Conservation (phyloP, 2,329 filamentous ascomycete species). For the Colletotrichum agaves region DNA sequence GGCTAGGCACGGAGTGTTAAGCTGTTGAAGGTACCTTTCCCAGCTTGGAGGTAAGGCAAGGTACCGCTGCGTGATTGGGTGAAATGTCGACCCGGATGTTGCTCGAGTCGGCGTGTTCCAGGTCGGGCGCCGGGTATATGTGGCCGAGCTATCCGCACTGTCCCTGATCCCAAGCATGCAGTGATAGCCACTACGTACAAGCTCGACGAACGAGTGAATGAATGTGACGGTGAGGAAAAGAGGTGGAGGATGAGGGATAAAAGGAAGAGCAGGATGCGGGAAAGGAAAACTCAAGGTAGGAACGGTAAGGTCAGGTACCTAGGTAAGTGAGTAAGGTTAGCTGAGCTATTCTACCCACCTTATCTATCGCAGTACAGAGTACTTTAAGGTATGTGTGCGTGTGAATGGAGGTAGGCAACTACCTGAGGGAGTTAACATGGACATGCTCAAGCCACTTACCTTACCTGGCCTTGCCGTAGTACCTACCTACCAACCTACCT, state of each 20-base stretch:
- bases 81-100: neutral
- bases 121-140: slow-evolving; percentile 1
- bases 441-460: neutral
- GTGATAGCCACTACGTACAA: neutral
- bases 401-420: no score
- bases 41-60: slow-evolving; percentile 18
- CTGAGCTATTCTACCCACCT: no score
- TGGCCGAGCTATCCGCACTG: slow-evolving; percentile 21
- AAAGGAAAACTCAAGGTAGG: neutral
- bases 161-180: neutral
- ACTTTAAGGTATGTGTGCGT: no score
- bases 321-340: no score
- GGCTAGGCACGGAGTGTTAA: slow-evolving; percentile 8
- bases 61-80: slow-evolving; percentile 18
- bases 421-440: no score
- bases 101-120: slow-evolving; percentile 1
- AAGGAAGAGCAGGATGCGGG: neutral
- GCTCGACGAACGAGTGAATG: neutral
- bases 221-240: neutral
- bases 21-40: slow-evolving; percentile 2
- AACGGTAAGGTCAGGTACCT: neutral
- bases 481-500: neutral
- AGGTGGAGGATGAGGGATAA: neutral
- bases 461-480: no score
- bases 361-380: no score